Conservation (phyloP, 441 rosid genomes). For the Macaranga tanarius region DNA sequence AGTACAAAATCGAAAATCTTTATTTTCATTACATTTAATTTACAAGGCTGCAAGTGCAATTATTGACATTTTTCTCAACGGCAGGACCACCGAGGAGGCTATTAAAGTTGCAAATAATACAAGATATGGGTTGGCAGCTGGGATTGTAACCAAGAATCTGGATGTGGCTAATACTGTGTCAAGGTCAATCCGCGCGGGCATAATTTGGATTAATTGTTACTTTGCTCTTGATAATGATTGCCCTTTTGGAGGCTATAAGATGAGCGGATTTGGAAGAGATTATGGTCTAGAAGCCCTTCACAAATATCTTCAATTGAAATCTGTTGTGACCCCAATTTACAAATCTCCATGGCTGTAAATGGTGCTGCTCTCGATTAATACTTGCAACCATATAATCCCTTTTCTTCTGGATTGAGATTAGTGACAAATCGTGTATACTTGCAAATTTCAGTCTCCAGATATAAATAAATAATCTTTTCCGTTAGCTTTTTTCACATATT, state of each 20-base stretch:
- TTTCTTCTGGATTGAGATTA: too few species aligned
- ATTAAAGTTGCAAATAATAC: constrained; percentile 65
- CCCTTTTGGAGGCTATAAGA: constrained; percentile 74
- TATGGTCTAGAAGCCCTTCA: constrained; percentile 58
- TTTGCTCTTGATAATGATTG: constrained; percentile 49
- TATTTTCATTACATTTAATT: too few species aligned
- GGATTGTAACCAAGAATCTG: constrained; percentile 63
- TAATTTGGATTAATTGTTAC: constrained; percentile 75
- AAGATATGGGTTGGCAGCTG: constrained; percentile 80
- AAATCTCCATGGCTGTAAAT: constrained; percentile 73
- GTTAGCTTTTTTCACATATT: too few species aligned
- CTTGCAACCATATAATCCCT: too few species aligned
- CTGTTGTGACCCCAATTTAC: constrained; percentile 66
- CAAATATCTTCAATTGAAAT: constrained; percentile 61
- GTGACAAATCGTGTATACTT: too few species aligned
- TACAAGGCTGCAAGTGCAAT: too few species aligned
- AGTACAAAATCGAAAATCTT: neutral
- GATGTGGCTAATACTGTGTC: constrained; percentile 74
- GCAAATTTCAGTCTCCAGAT: too few species aligned
- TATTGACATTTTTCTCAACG: too few species aligned
- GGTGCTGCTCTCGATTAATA: too few species aligned
- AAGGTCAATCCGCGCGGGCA: constrained; percentile 72
- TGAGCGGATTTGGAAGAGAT: constrained; percentile 76
- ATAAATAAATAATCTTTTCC: too few species aligned
- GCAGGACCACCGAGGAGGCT: constrained; percentile 74